Percentiles rank a stretch among this genome's conserved stretches.
These are phyloP conservation scores for Chlorella variabilis DNA, from an alignment of 163 green algal species.

Conservation along the genomic window DNA sequence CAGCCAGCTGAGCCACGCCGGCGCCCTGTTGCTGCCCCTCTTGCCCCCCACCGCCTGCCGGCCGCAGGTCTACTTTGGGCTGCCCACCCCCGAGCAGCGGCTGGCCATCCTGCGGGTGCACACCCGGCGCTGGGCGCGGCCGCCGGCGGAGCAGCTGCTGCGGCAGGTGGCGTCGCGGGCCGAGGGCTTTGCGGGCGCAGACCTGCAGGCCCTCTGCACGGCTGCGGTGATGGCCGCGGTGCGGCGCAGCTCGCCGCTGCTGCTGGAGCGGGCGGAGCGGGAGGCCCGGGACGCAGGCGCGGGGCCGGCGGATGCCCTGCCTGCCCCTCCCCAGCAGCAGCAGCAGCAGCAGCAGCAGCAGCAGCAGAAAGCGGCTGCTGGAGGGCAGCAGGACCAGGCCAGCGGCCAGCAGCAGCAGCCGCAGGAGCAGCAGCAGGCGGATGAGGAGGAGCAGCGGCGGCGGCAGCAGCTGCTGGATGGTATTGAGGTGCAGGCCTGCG, in stretches of 20 bases:
- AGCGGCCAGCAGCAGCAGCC: not conserved
- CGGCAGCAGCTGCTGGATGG: constrained; percentile 33
- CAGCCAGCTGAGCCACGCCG: too few relatives aligned
- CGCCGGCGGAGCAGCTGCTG: constrained; percentile 51
- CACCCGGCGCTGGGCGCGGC: constrained; percentile 15
- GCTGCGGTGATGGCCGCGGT: constrained; percentile 83
- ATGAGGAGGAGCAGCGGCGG: not conserved
- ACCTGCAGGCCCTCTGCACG: constrained; percentile 85
- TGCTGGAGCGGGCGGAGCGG: constrained; percentile 25
- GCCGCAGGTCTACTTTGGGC: constrained; percentile 69
- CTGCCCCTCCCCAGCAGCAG: not conserved
- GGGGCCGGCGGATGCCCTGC: not conserved
- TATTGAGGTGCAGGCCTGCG: constrained; percentile 48
- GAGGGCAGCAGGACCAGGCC: not conserved
- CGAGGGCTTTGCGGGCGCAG: constrained; percentile 87
- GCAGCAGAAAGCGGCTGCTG: constrained; percentile 1
- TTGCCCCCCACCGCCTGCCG: not conserved
- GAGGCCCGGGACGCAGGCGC: not conserved
- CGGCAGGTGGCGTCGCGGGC: not conserved
- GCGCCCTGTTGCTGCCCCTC: constrained; percentile 59
- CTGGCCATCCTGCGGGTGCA: constrained; percentile 42
- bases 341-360: too few relatives aligned
- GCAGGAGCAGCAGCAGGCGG: not conserved
- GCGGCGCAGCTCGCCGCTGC: constrained; percentile 37
- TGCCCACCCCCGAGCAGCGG: constrained; percentile 54